phyloP scores from a whole-genome alignment of 1,139 yeast species.

The Taphrina betulina region DNA sequence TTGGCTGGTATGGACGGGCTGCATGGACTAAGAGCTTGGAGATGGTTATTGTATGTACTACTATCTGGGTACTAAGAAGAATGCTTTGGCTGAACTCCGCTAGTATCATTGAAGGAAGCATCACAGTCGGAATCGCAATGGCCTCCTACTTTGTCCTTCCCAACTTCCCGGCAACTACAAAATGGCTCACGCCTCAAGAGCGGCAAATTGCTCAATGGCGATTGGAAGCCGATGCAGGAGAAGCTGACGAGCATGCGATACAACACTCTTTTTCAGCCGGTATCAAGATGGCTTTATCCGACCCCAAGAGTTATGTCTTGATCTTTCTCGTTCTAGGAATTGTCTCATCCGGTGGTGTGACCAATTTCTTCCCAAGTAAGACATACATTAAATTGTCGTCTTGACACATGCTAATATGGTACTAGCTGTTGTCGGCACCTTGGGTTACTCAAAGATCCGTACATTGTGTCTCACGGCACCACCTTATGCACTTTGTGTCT shows the following conservation, averaged over 20 bases:
- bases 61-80: too few relatives aligned
- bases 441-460: conserved; percentile 42
- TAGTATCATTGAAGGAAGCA: conserved; percentile 59
- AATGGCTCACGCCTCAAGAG: conserved; percentile 19
- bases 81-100: too few relatives aligned
- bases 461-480: conserved; percentile 45
- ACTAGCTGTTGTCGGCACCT: conserved; percentile 42
- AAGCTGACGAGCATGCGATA: conserved; percentile 7
- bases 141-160: conserved; percentile 64
- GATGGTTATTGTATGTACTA: conserved; percentile 61
- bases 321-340: conserved; percentile 21
- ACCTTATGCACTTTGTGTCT: conserved; percentile 52
- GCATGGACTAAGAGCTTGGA: conserved; percentile 52
- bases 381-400: too few relatives aligned
- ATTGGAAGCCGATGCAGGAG: conserved; percentile 45
- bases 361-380: conserved; percentile 44
- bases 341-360: conserved; percentile 38
- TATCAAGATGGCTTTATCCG: conserved; percentile 15
- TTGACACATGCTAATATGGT: too few relatives aligned
- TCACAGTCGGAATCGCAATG: conserved; percentile 61
- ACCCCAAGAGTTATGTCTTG: conserved; percentile 15
- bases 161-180: conserved; percentile 23
- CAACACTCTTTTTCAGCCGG: conserved; percentile 39
- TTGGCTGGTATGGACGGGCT: conserved; percentile 40
- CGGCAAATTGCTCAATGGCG: conserved; percentile 11